Evolutionary conservation across 75 land plant species (phyloP), one percentile per base, ranked within the genome.

Genomic region (Azolla pinnata): DNA sequence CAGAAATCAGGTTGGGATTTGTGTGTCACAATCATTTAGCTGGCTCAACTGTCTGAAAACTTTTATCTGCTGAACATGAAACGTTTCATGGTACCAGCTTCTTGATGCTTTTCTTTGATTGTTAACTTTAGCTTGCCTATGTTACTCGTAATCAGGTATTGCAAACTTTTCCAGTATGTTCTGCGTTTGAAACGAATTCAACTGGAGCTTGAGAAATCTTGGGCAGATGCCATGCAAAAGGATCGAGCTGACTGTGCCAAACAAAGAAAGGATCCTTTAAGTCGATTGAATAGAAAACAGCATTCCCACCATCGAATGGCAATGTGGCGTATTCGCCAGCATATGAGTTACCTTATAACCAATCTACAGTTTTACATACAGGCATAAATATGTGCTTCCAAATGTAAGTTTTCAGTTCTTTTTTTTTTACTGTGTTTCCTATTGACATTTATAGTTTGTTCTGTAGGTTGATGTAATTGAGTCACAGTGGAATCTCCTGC

Each of bases 141-240:
- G n/a, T 7, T 47, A 17, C 26, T 40, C 14, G 67, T 20, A 20
- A 57, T 30, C 77, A 93, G 98, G 70, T 93, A 93, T 63, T 65
- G 79, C 33, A 79, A 60, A 63, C 75, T 93, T 27, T 93, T 93
- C 57, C 98, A 93, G 54, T 93, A 88, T 62, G 69, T 93, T 67
- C 71, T 93, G 28, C 72, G 87, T 29, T 82, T 93, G 52, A 93
- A 93, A 34, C 68, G 96, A 35, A 93, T 92, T 34, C 98, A 93
- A 50, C 76, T 93, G 79, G 98, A 93, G 69, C 69, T 93, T 69
- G 98, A 88, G 63, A 93, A 81, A 53, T 85, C 98, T 27, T 93
- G 98, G 98, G 98, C 98, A 42, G 69, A 88, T 51, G 90, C 75
- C 24, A 93, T 93, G 96, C 98, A 93, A 61, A 84, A 88, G 63